Evolutionary conservation across 1,139 yeast species (phyloP).

Genomic region (Saccharomyces hybrid): DNA sequence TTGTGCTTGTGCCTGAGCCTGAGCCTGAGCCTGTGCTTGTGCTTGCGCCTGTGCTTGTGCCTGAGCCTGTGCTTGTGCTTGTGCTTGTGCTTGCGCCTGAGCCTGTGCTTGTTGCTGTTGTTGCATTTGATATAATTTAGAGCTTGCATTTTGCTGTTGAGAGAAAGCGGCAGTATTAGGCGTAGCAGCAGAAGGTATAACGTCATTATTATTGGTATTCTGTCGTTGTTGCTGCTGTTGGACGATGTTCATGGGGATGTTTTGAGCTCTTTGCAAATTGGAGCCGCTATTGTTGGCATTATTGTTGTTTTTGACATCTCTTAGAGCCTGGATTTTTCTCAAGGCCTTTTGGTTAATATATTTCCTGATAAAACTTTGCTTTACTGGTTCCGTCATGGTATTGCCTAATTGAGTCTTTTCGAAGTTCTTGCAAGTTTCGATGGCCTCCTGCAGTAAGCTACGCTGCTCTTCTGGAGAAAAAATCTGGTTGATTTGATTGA

Average conservation of each 20-base stretch:
- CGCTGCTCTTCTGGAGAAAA: conserved; percentile 33
- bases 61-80: conserved; percentile 3
- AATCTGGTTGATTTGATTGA: conserved; percentile 32
- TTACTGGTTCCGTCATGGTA: conserved; percentile 24
- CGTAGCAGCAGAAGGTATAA: neutral
- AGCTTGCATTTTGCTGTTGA: neutral
- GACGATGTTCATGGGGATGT: neutral
- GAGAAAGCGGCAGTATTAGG: conserved; percentile 1
- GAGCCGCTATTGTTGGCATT: conserved; percentile 8
- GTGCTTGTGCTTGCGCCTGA: conserved; percentile 3
- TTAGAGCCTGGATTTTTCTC: conserved; percentile 32
- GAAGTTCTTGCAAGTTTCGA: conserved; percentile 28
- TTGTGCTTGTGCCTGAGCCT: conserved; percentile 5
- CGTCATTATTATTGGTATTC: neutral
- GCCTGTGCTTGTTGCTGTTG: conserved; percentile 7
- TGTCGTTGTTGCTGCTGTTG: neutral
- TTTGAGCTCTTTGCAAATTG: neutral
- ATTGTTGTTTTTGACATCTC: conserved; percentile 22
- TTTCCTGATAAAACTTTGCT: conserved; percentile 29
- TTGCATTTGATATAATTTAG: conserved; percentile 1
- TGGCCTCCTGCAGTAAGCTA: conserved; percentile 27
- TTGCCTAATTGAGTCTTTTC: conserved; percentile 26
- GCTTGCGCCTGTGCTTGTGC: conserved; percentile 6
- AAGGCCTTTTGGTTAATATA: conserved; percentile 37
- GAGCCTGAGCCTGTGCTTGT: neutral